Conservation (phyloP, 352 stramenopile genomes). For the Saprolegnia diclina region DNA sequence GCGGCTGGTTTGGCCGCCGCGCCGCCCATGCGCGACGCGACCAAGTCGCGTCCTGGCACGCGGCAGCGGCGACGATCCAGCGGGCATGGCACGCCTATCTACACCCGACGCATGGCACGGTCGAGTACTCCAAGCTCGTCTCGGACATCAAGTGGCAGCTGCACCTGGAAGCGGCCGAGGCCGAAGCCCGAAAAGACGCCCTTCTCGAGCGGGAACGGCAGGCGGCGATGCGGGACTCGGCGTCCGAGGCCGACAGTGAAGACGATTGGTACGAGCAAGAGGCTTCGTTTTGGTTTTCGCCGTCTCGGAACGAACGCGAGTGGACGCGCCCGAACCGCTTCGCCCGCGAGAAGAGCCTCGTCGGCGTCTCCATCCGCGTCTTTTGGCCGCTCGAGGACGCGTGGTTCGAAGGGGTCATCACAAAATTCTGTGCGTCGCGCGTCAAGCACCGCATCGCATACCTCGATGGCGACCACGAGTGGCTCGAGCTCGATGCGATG, state of each 20-base stretch:
- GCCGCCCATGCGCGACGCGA: constrained; percentile 40
- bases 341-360: constrained; percentile 42
- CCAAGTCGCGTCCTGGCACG: constrained; percentile 32
- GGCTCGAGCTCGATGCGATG: constrained; percentile 38
- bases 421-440: constrained; percentile 51
- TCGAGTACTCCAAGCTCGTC: constrained; percentile 50
- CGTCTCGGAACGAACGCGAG: constrained; percentile 48
- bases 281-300: constrained; percentile 76
- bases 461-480: constrained; percentile 73
- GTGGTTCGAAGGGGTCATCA: constrained; percentile 60
- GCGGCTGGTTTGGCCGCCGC: constrained; percentile 54
- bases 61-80: constrained; percentile 48
- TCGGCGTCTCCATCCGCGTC: constrained; percentile 58
- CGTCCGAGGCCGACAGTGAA: constrained; percentile 65
- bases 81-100: constrained; percentile 44
- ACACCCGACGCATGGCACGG: constrained; percentile 36
- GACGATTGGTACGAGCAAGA: constrained; percentile 71
- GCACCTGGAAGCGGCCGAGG: constrained; percentile 41
- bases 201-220: constrained; percentile 44
- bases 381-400: constrained; percentile 70
- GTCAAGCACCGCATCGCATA: constrained; percentile 67
- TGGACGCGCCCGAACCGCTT: constrained; percentile 67
- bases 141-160: constrained; percentile 43
- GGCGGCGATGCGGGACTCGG: constrained; percentile 55
- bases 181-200: constrained; percentile 40